phyloP scores from a whole-genome alignment of 208 protist species.

The Herpetomonas tarakana region DNA sequence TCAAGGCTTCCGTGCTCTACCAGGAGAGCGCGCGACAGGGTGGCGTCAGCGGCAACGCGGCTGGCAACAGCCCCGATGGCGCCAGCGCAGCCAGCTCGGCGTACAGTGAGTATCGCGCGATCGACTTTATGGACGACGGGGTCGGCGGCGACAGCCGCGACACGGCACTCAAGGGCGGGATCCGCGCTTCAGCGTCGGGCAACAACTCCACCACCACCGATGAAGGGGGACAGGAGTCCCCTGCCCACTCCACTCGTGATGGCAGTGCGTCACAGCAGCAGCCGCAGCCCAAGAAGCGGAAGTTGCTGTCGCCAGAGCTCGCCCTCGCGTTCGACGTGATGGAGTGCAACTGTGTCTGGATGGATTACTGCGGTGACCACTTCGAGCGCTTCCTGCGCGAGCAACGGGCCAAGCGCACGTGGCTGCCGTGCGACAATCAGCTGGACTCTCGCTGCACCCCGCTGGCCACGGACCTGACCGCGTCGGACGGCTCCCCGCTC shows the following conservation, averaged over 20 bases:
- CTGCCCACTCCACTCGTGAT: background rate
- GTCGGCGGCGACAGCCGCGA: background rate
- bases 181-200: background rate
- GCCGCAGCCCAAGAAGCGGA: slow-evolving; percentile 9
- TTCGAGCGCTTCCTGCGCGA: slow-evolving; percentile 42
- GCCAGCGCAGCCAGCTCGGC: background rate
- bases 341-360: slow-evolving; percentile 66
- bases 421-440: slow-evolving; percentile 4
- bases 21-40: background rate
- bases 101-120: background rate
- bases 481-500: background rate
- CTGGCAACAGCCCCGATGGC: background rate
- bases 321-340: slow-evolving; percentile 33
- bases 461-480: slow-evolving; percentile 5
- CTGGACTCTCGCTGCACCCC: slow-evolving; percentile 11
- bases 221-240: background rate
- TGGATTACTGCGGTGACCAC: slow-evolving; percentile 63
- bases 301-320: slow-evolving; percentile 9
- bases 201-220: background rate
- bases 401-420: slow-evolving; percentile 9
- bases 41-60: background rate
- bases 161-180: background rate
- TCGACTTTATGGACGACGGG: background rate
- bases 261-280: too few relatives aligned
- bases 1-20: slow-evolving; percentile 15